Base-by-base conservation (phyloP, 805 yeast species). In the Schwanniomyces yamadae region DNA sequence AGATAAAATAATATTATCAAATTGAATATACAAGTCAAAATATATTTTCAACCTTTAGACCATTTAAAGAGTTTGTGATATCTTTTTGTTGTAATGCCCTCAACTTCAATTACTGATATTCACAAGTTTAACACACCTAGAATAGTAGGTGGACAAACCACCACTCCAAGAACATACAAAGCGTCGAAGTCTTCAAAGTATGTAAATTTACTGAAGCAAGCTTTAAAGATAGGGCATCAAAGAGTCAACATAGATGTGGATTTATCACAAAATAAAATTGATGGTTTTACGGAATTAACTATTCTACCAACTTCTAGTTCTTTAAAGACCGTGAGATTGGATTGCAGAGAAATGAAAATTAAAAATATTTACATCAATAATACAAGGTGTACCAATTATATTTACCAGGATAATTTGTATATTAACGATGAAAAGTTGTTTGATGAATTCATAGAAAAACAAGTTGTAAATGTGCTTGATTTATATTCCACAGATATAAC, bases 261-360 rank as follows among this genome's bases (percentile, higher is more conserved):
- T 55, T 64, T 90, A 28, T 73, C 79, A n/a, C 66, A 70, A 12
- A 71, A 75, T 42, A 50, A 63, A 14, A 63, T 89, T 5, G 54
- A 52, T 0, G 99, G 98, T 11, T 72, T 76, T 46, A 88, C 97
- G 0, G 97, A 90, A 52, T 63, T 93, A 21, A 83, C 93, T 1
- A 68, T 90, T 2, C 70, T 85, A 12, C 97, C 99, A 0, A 63
- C 77, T 11, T 77, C 80, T 34, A 64, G 80, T 14, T 50, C 67
- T 1, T 63, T 91, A 29, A 77, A 75, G 39, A 63, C 66, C 8
- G 66, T 93, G 17, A 75, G 77, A 34, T 65, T 93, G 34, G 98
- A 93, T 56, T 86, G 95, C 40, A 76, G 95, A 35, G 87, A 86
- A 28, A 71, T 84, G 63, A 68, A 66, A 23, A 75, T 93, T 23